Evolutionary conservation across 164 flowering plant species (phyloP), one percentile per base, ranked within the genome.

Genomic region (Euptelea pleiosperma): DNA sequence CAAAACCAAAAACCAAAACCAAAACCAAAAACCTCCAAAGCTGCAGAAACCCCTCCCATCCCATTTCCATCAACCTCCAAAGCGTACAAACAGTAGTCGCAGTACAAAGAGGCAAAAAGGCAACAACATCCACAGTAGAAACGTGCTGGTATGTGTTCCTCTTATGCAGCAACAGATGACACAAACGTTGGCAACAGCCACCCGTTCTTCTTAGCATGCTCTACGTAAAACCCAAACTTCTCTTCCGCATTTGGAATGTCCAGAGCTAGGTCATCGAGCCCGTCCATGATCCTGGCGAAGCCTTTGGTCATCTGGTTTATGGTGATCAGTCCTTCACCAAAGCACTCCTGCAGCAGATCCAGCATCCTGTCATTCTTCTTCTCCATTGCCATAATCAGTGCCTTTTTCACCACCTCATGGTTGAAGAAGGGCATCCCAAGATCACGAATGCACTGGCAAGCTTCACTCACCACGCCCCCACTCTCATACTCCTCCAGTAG

Each of bases 321-420:
- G 7, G 96, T 90, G 51, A 93, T 90, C 61, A 93, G 79, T 19
- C 99, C 99, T 62, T 90, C 99, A 3, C 70, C 60, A 70, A 82
- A 88, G 63, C 95, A 85, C 58, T 75, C 93, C 59, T 84, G 85
- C 45, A 93, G 81, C 70, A 93, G 77, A 70, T 85, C 84, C 57
- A 93, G 82, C 85, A 93, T 81, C 69, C 76, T 62, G 30, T 90
- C 96, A 48, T 90, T 93, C 75, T 90, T 87, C 83, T 93, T 90
- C 79, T 93, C 97, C 97, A 93, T 93, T 1, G 97, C 96, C 99
- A 93, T 90, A 12, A 88, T 87, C 57, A 90, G 57, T 10, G 97
- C 95, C 69, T 86, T 90, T 83, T 93, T 90, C 70, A 93, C 99
- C 34, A 93, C 99, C 70, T 90, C 99, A 34, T 93, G 97, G 71